These are phyloP conservation scores for Kazachstania sp. DNA, from an alignment of 1,139 yeast species.

Conservation along the genomic window DNA sequence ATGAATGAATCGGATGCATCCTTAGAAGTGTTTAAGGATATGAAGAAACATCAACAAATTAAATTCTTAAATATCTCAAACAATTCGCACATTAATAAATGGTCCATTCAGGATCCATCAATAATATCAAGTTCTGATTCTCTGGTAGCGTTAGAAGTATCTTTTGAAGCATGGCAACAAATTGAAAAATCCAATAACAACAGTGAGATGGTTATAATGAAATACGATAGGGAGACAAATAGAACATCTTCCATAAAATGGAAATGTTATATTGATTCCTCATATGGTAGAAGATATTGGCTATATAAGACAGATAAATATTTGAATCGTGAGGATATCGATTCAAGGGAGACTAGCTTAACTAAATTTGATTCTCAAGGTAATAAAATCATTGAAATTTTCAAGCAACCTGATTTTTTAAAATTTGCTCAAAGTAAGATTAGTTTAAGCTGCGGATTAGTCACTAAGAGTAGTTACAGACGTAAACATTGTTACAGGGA, in stretches of 20 bases:
- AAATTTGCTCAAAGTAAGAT: conserved; percentile 58
- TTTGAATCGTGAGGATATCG: conserved; percentile 31
- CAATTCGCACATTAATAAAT: conserved; percentile 39
- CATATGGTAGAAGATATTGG: conserved; percentile 76
- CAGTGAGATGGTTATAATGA: conserved; percentile 32
- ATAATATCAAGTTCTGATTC: conserved; percentile 37
- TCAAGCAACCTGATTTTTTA: conserved; percentile 50
- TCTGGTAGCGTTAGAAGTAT: conserved; percentile 34
- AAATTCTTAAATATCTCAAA: conserved; percentile 47
- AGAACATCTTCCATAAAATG: conserved; percentile 36
- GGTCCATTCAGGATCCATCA: conserved; percentile 45
- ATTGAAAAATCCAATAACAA: conserved; percentile 31
- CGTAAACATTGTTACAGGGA: conserved; percentile 27
- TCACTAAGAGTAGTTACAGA: conserved; percentile 23
- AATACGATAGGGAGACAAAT: conserved; percentile 15
- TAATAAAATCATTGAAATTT: conserved; percentile 48
- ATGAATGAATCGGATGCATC: conserved; percentile 14
- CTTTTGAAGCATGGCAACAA: conserved; percentile 33
- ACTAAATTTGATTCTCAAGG: conserved; percentile 59
- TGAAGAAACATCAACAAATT: conserved; percentile 26
- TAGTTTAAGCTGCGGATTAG: conserved; percentile 30
- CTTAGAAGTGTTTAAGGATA: conserved; percentile 8
- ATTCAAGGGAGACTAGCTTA: conserved; percentile 22
- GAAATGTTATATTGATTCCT: conserved; percentile 37
- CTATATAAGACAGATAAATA: conserved; percentile 44